A percentile compares a stretch with the other conserved stretches of the same genome.
phyloP scores from a whole-genome alignment of 2,329 filamentous ascomycete species.

The Fusarium pseudograminearum region DNA sequence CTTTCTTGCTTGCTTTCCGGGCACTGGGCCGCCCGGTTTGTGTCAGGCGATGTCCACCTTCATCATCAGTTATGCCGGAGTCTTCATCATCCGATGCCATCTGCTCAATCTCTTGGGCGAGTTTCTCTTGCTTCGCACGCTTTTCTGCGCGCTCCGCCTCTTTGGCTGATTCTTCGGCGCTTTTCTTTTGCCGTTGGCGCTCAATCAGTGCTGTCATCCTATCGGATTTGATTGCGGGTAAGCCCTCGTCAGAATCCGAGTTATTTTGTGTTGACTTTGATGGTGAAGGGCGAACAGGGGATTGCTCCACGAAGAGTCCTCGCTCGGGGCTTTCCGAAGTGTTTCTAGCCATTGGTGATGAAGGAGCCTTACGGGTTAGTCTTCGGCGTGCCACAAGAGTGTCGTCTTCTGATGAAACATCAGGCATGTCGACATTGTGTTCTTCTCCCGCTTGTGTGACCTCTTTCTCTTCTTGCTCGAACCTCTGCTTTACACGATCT shows the following conservation, averaged over 20 bases:
- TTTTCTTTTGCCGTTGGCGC: conserved; percentile 77
- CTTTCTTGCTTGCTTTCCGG: conserved; percentile 93
- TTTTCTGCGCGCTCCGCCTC: conserved; percentile 62
- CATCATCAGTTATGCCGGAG: conserved; percentile 71
- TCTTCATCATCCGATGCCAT: conserved; percentile 53
- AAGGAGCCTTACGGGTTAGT: conserved; percentile 52
- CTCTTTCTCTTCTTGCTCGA: conserved; percentile 51
- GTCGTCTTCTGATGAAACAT: conserved; percentile 56
- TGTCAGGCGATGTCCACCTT: conserved; percentile 73
- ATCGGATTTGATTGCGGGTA: conserved; percentile 63
- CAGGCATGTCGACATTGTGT: conserved; percentile 46
- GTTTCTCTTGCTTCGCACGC: conserved; percentile 52
- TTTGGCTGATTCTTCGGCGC: conserved; percentile 73
- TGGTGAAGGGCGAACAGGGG: conserved; percentile 57
- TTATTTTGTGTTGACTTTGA: conserved; percentile 50
- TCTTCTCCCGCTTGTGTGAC: conserved; percentile 37
- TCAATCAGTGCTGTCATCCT: conserved; percentile 79
- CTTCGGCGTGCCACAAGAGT: conserved; percentile 58
- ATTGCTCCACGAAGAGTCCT: conserved; percentile 68
- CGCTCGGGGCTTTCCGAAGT: conserved; percentile 53
- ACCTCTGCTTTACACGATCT: conserved; percentile 59
- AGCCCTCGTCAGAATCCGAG: conserved; percentile 60
- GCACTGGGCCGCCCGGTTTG: conserved; percentile 73
- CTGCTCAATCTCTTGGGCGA: conserved; percentile 54
- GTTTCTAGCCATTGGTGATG: conserved; percentile 50